Evolutionary conservation across 2,329 filamentous ascomycete genomes (phyloP).

Genomic region (Diaporthe destruens): DNA sequence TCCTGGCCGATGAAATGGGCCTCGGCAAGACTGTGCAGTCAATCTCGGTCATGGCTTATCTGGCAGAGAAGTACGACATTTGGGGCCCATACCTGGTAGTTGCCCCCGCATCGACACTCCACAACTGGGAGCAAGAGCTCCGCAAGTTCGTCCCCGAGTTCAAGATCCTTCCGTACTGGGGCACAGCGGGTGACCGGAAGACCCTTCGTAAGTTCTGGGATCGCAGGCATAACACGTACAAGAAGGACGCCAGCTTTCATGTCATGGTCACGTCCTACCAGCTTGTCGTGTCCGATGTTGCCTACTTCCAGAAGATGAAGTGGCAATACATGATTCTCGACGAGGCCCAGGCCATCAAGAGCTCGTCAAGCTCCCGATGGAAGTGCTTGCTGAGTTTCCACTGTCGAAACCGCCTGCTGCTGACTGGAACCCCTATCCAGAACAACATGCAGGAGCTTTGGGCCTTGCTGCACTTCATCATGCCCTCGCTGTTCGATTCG

Average conservation of each 20-base stretch:
- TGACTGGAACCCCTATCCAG: conserved; percentile 97
- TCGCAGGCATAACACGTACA: conserved; percentile 96
- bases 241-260: conserved; percentile 92
- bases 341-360: conserved; percentile 99
- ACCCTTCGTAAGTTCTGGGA: conserved; percentile 99
- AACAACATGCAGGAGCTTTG: conserved; percentile 99
- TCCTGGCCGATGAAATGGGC: conserved; percentile 99
- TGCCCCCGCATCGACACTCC: conserved; percentile 92
- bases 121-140: conserved; percentile 99
- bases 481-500: conserved; percentile 98
- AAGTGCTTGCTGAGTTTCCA: conserved; percentile 95
- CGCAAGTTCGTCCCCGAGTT: conserved; percentile 92
- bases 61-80: conserved; percentile 96
- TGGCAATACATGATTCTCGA: conserved; percentile 99
- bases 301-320: conserved; percentile 98
- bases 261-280: conserved; percentile 98
- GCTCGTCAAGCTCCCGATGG: conserved; percentile 95
- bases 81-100: conserved; percentile 99
- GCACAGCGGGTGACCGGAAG: conserved; percentile 92
- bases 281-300: conserved; percentile 93
- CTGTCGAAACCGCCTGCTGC: conserved; percentile 91
- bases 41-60: conserved; percentile 98
- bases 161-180: conserved; percentile 98
- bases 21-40: conserved; percentile 99
- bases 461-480: conserved; percentile 98